These are phyloP conservation scores for Mortierella polycephala DNA, from an alignment of 371 early-diverging fungal genomes.

Conservation along the genomic window DNA sequence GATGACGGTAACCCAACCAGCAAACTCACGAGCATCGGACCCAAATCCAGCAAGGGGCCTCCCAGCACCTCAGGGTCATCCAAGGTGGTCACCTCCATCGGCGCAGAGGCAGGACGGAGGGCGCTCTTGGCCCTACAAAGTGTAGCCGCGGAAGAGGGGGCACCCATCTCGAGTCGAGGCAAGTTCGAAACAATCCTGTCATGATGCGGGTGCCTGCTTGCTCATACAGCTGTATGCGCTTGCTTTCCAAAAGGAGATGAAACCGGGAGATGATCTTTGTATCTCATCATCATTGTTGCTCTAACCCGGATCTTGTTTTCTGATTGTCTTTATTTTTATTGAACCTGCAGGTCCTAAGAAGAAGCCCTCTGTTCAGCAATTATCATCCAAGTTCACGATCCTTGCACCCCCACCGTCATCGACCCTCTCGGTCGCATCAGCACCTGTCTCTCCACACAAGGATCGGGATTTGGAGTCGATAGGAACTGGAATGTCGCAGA, in stretches of 20 bases:
- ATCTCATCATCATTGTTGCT: constrained; percentile 1
- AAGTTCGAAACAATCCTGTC: constrained; percentile 2
- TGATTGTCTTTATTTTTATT: neutral
- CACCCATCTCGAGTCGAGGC: constrained; percentile 34
- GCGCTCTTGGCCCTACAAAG: constrained; percentile 47
- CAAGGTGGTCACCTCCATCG: constrained; percentile 51
- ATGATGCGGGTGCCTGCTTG: neutral
- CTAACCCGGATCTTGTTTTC: neutral
- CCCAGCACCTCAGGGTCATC: constrained; percentile 50
- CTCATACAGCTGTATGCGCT: neutral
- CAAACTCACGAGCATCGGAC: constrained; percentile 24
- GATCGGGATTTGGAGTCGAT: constrained; percentile 26
- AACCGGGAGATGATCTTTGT: neutral
- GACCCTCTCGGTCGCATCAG: constrained; percentile 37
- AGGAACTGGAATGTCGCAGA: constrained; percentile 19
- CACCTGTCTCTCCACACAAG: constrained; percentile 44
- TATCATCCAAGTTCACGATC: constrained; percentile 51
- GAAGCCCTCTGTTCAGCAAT: constrained; percentile 44
- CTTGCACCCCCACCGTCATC: constrained; percentile 34
- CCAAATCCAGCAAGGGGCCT: constrained; percentile 35
- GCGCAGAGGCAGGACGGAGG: constrained; percentile 47
- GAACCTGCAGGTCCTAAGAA: constrained; percentile 25
- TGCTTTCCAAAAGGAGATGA: neutral
- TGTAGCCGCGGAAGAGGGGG: constrained; percentile 48
- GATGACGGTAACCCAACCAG: constrained; percentile 32